These are phyloP conservation scores for Trypanosoma rangeli DNA, from an alignment of 208 protist species.

Conservation along the genomic window DNA sequence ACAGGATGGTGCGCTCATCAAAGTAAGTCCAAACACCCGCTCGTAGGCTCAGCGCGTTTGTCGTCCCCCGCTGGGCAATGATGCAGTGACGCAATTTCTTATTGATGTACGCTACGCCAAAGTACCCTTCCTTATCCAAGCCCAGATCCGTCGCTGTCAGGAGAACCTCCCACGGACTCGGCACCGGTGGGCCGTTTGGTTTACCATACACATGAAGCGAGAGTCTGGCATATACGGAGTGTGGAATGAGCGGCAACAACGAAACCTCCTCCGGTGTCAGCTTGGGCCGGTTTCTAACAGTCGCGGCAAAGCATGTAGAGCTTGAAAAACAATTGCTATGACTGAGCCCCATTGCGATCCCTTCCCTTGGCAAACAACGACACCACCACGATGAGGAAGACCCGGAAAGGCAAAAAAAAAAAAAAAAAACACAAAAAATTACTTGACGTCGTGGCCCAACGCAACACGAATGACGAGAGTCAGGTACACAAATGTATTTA, in stretches of 20 bases:
- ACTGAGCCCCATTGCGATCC: slow-evolving; percentile 13
- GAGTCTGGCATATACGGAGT: slow-evolving; percentile 73
- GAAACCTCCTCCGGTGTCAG: slow-evolving; percentile 54
- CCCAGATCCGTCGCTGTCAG: slow-evolving; percentile 57
- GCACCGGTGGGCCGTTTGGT: slow-evolving; percentile 36
- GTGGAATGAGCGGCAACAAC: slow-evolving; percentile 58
- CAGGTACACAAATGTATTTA: background rate
- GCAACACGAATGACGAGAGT: background rate
- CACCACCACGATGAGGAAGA: background rate
- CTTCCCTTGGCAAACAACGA: background rate
- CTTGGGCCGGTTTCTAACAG: slow-evolving; percentile 26
- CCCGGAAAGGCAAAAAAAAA: slow-evolving; percentile 2
- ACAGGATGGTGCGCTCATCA: slow-evolving; percentile 86
- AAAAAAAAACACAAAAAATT: slow-evolving; percentile 24
- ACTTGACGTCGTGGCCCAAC: background rate
- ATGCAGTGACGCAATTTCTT: slow-evolving; percentile 62
- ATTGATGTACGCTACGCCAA: slow-evolving; percentile 84
- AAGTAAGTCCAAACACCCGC: slow-evolving; percentile 91
- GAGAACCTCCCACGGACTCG: slow-evolving; percentile 72
- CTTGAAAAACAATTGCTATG: slow-evolving; percentile 1
- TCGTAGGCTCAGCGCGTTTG: slow-evolving; percentile 75
- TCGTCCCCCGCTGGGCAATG: slow-evolving; percentile 86
- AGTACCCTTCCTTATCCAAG: slow-evolving; percentile 86
- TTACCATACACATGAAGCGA: slow-evolving; percentile 76
- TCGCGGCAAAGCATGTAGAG: background rate